Conservation (phyloP, 805 yeast genomes). For the Lipomyces orientalis region DNA sequence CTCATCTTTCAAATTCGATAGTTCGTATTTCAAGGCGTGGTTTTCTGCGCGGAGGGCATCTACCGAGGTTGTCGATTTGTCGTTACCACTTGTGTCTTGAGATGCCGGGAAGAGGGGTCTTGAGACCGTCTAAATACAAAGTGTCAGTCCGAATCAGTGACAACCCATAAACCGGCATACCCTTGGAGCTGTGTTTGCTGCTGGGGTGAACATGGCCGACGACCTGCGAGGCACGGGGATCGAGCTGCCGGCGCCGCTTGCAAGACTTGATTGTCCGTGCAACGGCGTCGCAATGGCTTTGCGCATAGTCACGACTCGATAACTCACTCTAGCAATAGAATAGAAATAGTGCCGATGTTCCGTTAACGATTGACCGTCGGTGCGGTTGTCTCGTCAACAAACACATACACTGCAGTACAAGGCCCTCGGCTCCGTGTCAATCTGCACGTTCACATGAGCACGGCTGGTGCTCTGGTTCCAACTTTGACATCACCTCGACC, state of each 20-base stretch:
- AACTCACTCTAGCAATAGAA: background rate
- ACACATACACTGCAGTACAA: background rate
- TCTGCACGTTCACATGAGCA: too few relatives aligned
- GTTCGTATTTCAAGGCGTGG: conserved; percentile 46
- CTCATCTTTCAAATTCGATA: conserved; percentile 49
- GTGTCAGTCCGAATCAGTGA: background rate
- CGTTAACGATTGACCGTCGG: too few relatives aligned
- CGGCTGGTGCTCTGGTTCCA: too few relatives aligned
- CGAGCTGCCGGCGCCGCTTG: conserved; percentile 22
- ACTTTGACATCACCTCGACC: background rate
- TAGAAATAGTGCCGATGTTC: background rate
- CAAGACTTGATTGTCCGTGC: conserved; percentile 1
- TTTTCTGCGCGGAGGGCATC: conserved; percentile 34
- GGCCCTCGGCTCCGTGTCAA: background rate
- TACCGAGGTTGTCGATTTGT: conserved; percentile 7
- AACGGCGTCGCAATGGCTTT: conserved; percentile 12
- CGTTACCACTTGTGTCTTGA: background rate
- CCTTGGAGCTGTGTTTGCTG: conserved; percentile 1
- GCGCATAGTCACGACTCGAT: conserved; percentile 6
- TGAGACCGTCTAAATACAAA: conserved; percentile 13
- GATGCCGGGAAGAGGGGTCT: conserved; percentile 18
- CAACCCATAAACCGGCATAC: background rate
- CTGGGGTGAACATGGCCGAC: conserved; percentile 26
- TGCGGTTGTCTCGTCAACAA: too few relatives aligned
- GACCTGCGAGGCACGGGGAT: conserved; percentile 32